Conservation (phyloP, 441 rosid genomes). For the Euphorbia celastroides region DNA sequence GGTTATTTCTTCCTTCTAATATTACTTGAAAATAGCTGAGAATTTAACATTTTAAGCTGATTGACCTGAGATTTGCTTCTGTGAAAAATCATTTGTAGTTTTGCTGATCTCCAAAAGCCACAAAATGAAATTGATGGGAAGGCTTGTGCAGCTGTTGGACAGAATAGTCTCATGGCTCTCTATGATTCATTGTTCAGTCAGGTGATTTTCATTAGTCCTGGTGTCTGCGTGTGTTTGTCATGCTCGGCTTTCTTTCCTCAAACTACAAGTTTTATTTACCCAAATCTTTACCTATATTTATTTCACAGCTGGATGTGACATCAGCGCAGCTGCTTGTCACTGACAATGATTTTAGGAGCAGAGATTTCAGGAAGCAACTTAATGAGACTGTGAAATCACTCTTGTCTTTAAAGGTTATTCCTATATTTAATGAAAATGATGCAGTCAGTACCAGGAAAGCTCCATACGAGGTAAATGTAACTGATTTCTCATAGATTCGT, state of each 20-base stretch:
- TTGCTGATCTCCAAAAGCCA: slow-evolving; percentile 95
- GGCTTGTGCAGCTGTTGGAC: slow-evolving; percentile 99
- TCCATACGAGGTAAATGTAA: slow-evolving; percentile 81
- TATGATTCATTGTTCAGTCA: slow-evolving; percentile 83
- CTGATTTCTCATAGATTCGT: slow-evolving; percentile 15
- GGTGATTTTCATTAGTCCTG: slow-evolving; percentile 32
- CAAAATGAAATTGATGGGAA: slow-evolving; percentile 89
- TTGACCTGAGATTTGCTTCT: no score
- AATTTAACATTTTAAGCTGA: no score
- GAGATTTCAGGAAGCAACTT: slow-evolving; percentile 77
- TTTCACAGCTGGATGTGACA: slow-evolving; percentile 79
- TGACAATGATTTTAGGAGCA: slow-evolving; percentile 76
- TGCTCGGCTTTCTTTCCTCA: not conserved
- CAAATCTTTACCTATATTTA: not conserved
- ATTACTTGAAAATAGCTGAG: not conserved
- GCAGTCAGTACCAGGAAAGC: slow-evolving; percentile 95
- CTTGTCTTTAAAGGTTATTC: slow-evolving; percentile 64
- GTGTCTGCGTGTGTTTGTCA: not conserved
- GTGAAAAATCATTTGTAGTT: slow-evolving; percentile 37
- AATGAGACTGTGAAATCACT: slow-evolving; percentile 69
- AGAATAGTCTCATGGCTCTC: slow-evolving; percentile 91
- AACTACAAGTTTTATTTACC: not conserved
- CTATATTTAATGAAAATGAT: slow-evolving; percentile 97
- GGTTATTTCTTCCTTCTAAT: not conserved
- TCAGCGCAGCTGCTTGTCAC: slow-evolving; percentile 97